These are phyloP conservation scores for Clonostachys byssicola DNA, from an alignment of 2,329 filamentous ascomycete genomes.

Conservation along the genomic window DNA sequence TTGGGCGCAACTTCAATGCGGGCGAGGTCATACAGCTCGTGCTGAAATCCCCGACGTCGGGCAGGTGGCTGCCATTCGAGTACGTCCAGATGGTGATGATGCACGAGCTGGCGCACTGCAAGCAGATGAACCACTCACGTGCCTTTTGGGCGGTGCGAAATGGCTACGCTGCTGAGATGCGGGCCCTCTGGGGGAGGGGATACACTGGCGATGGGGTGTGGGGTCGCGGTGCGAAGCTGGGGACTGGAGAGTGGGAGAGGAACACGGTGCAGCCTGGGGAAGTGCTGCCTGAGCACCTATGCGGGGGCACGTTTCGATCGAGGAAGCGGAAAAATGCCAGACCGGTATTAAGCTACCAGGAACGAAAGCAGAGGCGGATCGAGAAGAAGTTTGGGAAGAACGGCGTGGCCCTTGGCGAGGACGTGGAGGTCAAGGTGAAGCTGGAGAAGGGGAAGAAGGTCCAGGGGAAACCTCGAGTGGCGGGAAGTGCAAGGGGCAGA, in stretches of 20 bases:
- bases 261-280: slow-evolving; percentile 50
- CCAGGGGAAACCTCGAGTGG: slow-evolving; percentile 66
- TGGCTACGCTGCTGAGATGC: slow-evolving; percentile 67
- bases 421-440: slow-evolving; percentile 59
- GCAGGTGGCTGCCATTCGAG: slow-evolving; percentile 73
- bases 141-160: slow-evolving; percentile 80
- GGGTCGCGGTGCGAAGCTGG: slow-evolving; percentile 65
- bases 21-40: slow-evolving; percentile 86
- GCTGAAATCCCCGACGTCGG: slow-evolving; percentile 59
- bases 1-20: slow-evolving; percentile 86
- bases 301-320: slow-evolving; percentile 74
- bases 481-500: slow-evolving; percentile 67
- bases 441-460: slow-evolving; percentile 63
- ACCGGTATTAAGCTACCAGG: slow-evolving; percentile 58
- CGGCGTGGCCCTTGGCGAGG: slow-evolving; percentile 65
- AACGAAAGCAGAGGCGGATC: slow-evolving; percentile 69
- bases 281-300: slow-evolving; percentile 65
- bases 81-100: slow-evolving; percentile 96
- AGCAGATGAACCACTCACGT: slow-evolving; percentile 85
- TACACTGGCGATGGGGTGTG: slow-evolving; percentile 83
- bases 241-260: slow-evolving; percentile 54
- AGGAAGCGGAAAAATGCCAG: slow-evolving; percentile 46
- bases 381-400: slow-evolving; percentile 72
- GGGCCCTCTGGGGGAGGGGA: slow-evolving; percentile 60
- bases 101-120: slow-evolving; percentile 85